A percentile compares a stretch with the other conserved stretches of the same genome.
phyloP scores from a whole-genome alignment of 1,284 basidiomycete species.

The Ganoderma boninense region DNA sequence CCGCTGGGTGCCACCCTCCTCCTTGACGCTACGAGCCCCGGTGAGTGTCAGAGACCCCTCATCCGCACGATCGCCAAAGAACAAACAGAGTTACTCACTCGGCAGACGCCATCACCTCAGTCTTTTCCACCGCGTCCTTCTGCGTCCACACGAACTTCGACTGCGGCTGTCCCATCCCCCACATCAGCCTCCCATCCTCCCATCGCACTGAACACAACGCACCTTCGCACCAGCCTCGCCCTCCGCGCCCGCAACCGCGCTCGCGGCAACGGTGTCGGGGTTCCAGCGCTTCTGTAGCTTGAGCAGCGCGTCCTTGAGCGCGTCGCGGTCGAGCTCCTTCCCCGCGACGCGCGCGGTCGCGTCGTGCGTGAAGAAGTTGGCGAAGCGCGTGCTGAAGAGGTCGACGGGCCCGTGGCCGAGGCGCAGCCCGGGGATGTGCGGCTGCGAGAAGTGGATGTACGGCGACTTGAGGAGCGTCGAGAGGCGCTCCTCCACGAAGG shows the following conservation, averaged over 20 bases:
- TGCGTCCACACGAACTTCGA: slow-evolving; percentile 34
- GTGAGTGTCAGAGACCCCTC: not conserved
- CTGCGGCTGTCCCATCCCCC: slow-evolving; percentile 17
- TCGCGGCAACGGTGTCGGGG: slow-evolving; percentile 15
- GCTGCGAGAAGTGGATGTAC: slow-evolving; percentile 42
- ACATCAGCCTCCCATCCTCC: not conserved
- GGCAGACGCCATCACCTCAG: slow-evolving; percentile 32
- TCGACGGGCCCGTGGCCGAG: slow-evolving; percentile 44
- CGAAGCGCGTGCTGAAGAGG: slow-evolving; percentile 43
- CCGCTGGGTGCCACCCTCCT: slow-evolving; percentile 35
- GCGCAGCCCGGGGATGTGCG: slow-evolving; percentile 26
- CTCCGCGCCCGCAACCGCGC: not conserved
- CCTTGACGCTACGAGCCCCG: slow-evolving; percentile 20
- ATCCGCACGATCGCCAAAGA: not conserved
- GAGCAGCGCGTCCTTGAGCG: slow-evolving; percentile 38
- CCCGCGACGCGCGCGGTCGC: slow-evolving; percentile 38
- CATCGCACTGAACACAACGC: not conserved
- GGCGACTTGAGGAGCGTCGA: slow-evolving; percentile 39
- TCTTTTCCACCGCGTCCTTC: slow-evolving; percentile 23
- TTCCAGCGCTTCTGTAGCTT: slow-evolving; percentile 41
- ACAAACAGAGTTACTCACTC: slow-evolving; percentile 23
- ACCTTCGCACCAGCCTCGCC: slow-evolving; percentile 16
- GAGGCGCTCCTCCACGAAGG: slow-evolving; percentile 40
- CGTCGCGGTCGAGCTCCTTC: slow-evolving; percentile 37
- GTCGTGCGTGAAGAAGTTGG: slow-evolving; percentile 39